Conservation (phyloP, 768 basidiomycete species). For the Suillus variegatus region DNA sequence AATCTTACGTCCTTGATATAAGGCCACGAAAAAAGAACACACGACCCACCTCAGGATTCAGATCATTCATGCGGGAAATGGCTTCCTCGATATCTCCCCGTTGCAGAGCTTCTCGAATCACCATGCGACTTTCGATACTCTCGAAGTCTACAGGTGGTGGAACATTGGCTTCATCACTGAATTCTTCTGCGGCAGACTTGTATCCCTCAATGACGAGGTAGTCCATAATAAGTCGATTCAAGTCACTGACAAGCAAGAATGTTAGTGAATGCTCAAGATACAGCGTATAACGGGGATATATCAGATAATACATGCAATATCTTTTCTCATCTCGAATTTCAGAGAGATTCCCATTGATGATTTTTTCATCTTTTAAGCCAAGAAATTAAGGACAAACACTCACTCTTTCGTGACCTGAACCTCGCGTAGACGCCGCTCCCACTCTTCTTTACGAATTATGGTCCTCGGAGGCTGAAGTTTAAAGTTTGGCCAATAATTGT, state of each 20-base stretch:
- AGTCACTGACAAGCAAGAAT: slow-evolving; percentile 61
- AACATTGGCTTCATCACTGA: slow-evolving; percentile 85
- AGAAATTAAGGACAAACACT: slow-evolving; percentile 41
- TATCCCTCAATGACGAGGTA: slow-evolving; percentile 98
- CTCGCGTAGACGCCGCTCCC: slow-evolving; percentile 81
- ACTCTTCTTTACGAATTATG: slow-evolving; percentile 75
- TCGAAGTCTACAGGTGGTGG: slow-evolving; percentile 81
- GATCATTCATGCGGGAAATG: slow-evolving; percentile 91
- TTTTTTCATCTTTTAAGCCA: slow-evolving; percentile 57
- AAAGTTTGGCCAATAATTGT: slow-evolving; percentile 4
- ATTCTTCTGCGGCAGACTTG: slow-evolving; percentile 94
- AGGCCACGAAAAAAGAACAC: slow-evolving; percentile 8
- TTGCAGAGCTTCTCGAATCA: slow-evolving; percentile 91
- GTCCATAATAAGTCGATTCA: slow-evolving; percentile 94
- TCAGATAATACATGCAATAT: slow-evolving; percentile 93
- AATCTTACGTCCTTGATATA: slow-evolving; percentile 62
- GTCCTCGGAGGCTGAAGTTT: slow-evolving; percentile 49
- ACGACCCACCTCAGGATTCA: slow-evolving; percentile 90
- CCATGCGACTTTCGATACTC: slow-evolving; percentile 91
- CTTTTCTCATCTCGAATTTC: slow-evolving; percentile 71
- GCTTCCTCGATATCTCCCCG: slow-evolving; percentile 95
- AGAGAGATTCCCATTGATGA: slow-evolving; percentile 99
- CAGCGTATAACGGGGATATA: slow-evolving; percentile 26
- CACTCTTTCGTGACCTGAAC: slow-evolving; percentile 88
- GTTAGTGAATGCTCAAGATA: slow-evolving; percentile 21